Base-by-base conservation (phyloP, 768 basidiomycete species). In the Porpolomopsis calyptriformis region DNA sequence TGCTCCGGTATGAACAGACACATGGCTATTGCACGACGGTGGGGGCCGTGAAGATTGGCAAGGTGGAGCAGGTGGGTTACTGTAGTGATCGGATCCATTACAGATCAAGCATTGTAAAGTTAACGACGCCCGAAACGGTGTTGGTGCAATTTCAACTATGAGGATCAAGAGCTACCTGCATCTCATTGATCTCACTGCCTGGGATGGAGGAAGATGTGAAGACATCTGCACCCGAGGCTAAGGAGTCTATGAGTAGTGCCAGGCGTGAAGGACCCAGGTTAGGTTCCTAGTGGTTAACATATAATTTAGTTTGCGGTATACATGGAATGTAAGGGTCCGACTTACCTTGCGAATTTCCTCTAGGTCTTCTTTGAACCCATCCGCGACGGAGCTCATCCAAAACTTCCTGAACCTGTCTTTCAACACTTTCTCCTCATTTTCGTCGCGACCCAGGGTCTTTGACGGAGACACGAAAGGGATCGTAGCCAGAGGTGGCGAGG, bases 381-480 rank as follows among this genome's bases (percentile, higher is more conserved):
- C 85, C 1, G 80, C 84, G 5, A 90, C 73, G 0, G 82, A 77
- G 2, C 77, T 65, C 86, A 91, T 88, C 88, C 88, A 91, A 56
- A 91, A 90, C 60, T 81, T 80, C 46, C 81, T 68, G 59, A 91
- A 91, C 36, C 70, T 75, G 26, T 76, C 76, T 55, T 78, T 80
- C 57, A 89, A 59, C 6, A 59, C 57, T 36, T 72, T 64, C 49
- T 88, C 82, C 24, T 67, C 61, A 38, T 69, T 60, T 11, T 58
- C 53, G 4, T 62, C 56, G 25, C 67, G 62, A 19, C 57, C 60
- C 11, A 50, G 50, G 9, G 40, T 48, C 14, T 60, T 45, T 42
- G 3, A 56, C 42, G 62, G 51, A 3, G 76, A 67, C 10, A 82
- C 55, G 55, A 87, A 84, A 1, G 82, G 66, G 8, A 84, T 64